phyloP scores from a whole-genome alignment of 2,329 filamentous ascomycete genomes.

The Fusarium humuli region DNA sequence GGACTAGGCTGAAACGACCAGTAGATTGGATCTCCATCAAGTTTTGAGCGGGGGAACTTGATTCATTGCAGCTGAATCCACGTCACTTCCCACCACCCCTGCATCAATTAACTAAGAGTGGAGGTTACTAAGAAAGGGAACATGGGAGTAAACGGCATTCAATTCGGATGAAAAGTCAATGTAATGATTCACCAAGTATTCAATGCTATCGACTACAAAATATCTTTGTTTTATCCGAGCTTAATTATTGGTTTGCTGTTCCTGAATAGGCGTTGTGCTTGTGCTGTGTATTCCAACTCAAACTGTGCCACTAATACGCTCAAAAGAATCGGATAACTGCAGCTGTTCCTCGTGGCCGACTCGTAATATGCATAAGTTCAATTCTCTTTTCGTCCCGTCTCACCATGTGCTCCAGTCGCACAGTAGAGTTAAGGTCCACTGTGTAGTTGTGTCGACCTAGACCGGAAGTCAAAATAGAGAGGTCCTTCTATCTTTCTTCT shows the following conservation, averaged over 20 bases:
- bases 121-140: neutral
- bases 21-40: conserved; percentile 28
- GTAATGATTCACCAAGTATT: neutral
- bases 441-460: neutral
- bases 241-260: neutral
- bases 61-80: conserved; percentile 41
- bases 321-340: conserved; percentile 6
- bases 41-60: conserved; percentile 23
- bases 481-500: neutral
- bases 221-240: neutral
- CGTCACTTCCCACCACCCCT: conserved; percentile 23
- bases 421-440: neutral
- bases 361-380: conserved; percentile 12
- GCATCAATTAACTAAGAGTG: conserved; percentile 4
- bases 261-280: neutral
- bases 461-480: neutral
- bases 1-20: conserved; percentile 45
- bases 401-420: conserved; percentile 5
- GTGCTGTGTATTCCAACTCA: neutral
- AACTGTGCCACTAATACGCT: neutral
- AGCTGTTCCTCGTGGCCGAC: conserved; percentile 17
- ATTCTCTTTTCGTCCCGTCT: conserved; percentile 20
- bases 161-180: conserved; percentile 14
- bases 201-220: neutral
- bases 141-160: conserved; percentile 4